Percentiles rank a stretch among this genome's conserved stretches.
These are phyloP conservation scores for Hypomyces rosellus DNA, from an alignment of 2,329 filamentous ascomycete genomes.

Conservation along the genomic window DNA sequence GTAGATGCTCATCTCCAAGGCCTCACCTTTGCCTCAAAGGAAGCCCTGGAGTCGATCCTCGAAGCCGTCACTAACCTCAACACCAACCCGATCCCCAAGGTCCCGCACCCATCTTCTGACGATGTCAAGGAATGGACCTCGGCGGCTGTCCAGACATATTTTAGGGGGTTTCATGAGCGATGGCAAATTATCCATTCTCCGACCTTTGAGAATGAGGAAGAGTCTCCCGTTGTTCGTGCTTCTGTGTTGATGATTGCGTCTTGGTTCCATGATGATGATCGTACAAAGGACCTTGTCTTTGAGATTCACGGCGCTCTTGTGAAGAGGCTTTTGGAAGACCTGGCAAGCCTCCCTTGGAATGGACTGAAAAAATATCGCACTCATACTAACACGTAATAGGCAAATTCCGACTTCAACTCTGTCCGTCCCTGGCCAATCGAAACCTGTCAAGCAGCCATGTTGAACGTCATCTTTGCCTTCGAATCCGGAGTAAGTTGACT, in stretches of 20 bases:
- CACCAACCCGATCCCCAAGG: background rate
- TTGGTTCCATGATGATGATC: conserved; percentile 28
- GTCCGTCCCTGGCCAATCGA: conserved; percentile 23
- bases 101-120: conserved; percentile 1
- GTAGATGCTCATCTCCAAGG: no score
- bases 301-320: conserved; percentile 28
- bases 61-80: conserved; percentile 7
- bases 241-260: conserved; percentile 34
- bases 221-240: conserved; percentile 19
- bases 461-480: conserved; percentile 35
- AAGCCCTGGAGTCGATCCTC: conserved; percentile 1
- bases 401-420: conserved; percentile 12
- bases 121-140: conserved; percentile 18
- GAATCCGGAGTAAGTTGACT: conserved; percentile 25
- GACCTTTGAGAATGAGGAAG: conserved; percentile 24
- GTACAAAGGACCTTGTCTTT: conserved; percentile 21
- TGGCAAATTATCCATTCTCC: conserved; percentile 37
- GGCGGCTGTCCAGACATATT: conserved; percentile 25
- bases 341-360: conserved; percentile 18
- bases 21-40: background rate
- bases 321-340: conserved; percentile 20
- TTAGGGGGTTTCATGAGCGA: conserved; percentile 33
- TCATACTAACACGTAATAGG: background rate
- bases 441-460: conserved; percentile 28
- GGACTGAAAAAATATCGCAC: background rate